Percentiles rank a stretch among this genome's conserved stretches.
These are phyloP conservation scores for Erysiphe pulchra DNA, from an alignment of 2,329 filamentous ascomycete species.

Conservation along the genomic window DNA sequence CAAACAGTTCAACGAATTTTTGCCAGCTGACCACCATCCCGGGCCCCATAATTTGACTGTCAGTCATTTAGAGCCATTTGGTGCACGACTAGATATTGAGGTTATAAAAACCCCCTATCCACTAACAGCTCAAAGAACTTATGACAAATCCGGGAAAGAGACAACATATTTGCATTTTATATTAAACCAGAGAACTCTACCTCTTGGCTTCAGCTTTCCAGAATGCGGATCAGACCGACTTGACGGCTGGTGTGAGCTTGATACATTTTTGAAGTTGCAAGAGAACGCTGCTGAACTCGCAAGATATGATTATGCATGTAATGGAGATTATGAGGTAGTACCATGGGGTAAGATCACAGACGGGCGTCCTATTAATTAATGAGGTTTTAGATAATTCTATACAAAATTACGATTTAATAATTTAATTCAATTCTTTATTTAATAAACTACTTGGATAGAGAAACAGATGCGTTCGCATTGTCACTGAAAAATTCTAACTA, in stretches of 20 bases:
- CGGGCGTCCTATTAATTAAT: conserved; percentile 14
- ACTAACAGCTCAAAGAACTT: conserved; percentile 25
- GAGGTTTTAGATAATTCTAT: background rate
- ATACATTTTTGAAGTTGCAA: conserved; percentile 38
- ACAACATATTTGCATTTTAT: conserved; percentile 52
- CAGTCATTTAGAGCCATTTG: conserved; percentile 44
- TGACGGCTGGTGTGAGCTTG: conserved; percentile 56
- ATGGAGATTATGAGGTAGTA: conserved; percentile 25
- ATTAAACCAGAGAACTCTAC: conserved; percentile 48
- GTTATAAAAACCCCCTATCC: conserved; percentile 42
- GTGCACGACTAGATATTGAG: conserved; percentile 47
- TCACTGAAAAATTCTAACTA: too few relatives aligned
- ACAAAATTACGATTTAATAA: background rate
- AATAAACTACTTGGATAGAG: too few relatives aligned
- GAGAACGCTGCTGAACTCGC: conserved; percentile 30
- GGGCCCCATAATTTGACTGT: conserved; percentile 36
- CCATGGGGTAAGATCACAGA: conserved; percentile 24
- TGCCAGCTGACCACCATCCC: conserved; percentile 29
- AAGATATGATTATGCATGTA: conserved; percentile 39
- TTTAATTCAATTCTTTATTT: too few relatives aligned
- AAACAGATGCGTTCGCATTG: too few relatives aligned
- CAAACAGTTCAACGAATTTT: conserved; percentile 34
- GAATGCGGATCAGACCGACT: conserved; percentile 34
- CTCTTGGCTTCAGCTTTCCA: conserved; percentile 37
- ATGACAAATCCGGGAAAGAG: conserved; percentile 21